Conservation (phyloP, 2,329 filamentous ascomycete species). For the Aspergillus jensenii region DNA sequence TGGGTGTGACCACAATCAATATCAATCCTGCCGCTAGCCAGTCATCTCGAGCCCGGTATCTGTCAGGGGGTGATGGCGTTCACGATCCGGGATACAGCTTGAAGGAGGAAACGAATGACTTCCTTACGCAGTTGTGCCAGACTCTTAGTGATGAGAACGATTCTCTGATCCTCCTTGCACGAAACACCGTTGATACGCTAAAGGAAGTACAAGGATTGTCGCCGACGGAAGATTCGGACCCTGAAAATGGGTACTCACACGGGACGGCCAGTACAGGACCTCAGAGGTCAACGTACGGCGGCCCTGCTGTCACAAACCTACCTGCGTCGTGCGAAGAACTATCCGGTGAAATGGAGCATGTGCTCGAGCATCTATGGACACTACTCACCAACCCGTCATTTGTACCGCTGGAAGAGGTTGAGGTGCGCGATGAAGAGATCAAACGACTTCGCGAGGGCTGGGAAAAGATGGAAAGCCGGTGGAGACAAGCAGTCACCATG, state of each 20-base stretch:
- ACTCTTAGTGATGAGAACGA: slow-evolving; percentile 92
- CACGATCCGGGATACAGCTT: slow-evolving; percentile 66
- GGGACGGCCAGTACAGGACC: slow-evolving; percentile 22
- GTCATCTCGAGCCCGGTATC: slow-evolving; percentile 27
- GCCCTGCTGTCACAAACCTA: slow-evolving; percentile 41
- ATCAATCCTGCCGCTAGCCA: slow-evolving; percentile 43
- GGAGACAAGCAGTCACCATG: slow-evolving; percentile 84
- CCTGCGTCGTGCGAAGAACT: slow-evolving; percentile 68
- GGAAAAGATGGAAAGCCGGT: slow-evolving; percentile 89
- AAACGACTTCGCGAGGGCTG: slow-evolving; percentile 77
- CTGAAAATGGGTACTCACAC: slow-evolving; percentile 33
- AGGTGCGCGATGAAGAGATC: slow-evolving; percentile 90
- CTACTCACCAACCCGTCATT: slow-evolving; percentile 95
- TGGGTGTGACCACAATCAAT: slow-evolving; percentile 49
- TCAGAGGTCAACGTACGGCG: slow-evolving; percentile 23
- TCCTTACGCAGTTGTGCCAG: slow-evolving; percentile 80
- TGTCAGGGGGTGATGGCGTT: slow-evolving; percentile 42
- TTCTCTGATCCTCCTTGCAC: slow-evolving; percentile 69
- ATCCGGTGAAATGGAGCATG: slow-evolving; percentile 69
- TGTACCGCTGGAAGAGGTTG: slow-evolving; percentile 90
- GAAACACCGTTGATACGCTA: slow-evolving; percentile 69
- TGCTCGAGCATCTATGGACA: slow-evolving; percentile 77
- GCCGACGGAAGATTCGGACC: slow-evolving; percentile 24
- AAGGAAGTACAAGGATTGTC: slow-evolving; percentile 58
- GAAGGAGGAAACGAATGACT: slow-evolving; percentile 84